Conservation (phyloP, 768 basidiomycete species). For the Tricholoma sp. region DNA sequence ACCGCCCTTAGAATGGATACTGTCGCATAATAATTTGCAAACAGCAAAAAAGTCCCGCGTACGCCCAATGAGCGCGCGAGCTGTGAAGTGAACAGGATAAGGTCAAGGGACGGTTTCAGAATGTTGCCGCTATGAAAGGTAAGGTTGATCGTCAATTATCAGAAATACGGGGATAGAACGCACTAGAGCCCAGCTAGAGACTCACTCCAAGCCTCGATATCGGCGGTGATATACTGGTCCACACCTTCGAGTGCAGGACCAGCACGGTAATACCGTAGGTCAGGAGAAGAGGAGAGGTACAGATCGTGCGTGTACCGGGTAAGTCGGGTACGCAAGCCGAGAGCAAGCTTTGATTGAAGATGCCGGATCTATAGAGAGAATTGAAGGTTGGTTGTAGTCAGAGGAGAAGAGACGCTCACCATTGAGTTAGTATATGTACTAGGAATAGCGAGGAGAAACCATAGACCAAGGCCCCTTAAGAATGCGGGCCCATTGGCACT, state of each 20-base stretch:
- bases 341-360: conserved; percentile 80
- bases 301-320: conserved; percentile 91
- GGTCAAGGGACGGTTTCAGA: conserved; percentile 87
- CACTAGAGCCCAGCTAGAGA: conserved; percentile 84
- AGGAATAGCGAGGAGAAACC: conserved; percentile 89
- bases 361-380: conserved; percentile 65
- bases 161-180: conserved; percentile 25
- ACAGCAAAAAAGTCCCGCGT: conserved; percentile 76
- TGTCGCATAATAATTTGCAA: conserved; percentile 83
- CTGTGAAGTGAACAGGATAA: conserved; percentile 89
- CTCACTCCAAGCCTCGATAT: conserved; percentile 86
- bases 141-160: background rate
- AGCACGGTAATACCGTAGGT: conserved; percentile 66
- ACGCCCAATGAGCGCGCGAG: conserved; percentile 82
- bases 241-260: conserved; percentile 59
- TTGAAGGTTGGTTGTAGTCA: too few species aligned
- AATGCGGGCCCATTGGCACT: conserved; percentile 85
- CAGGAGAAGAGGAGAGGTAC: conserved; percentile 72
- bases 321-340: conserved; percentile 78
- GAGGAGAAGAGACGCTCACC: conserved; percentile 35
- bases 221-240: conserved; percentile 92
- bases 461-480: conserved; percentile 71
- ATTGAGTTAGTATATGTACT: conserved; percentile 96
- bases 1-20: conserved; percentile 77
- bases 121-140: conserved; percentile 69